Conservation (phyloP, 2,329 filamentous ascomycete species). For the Hirsutella minnesotensis region DNA sequence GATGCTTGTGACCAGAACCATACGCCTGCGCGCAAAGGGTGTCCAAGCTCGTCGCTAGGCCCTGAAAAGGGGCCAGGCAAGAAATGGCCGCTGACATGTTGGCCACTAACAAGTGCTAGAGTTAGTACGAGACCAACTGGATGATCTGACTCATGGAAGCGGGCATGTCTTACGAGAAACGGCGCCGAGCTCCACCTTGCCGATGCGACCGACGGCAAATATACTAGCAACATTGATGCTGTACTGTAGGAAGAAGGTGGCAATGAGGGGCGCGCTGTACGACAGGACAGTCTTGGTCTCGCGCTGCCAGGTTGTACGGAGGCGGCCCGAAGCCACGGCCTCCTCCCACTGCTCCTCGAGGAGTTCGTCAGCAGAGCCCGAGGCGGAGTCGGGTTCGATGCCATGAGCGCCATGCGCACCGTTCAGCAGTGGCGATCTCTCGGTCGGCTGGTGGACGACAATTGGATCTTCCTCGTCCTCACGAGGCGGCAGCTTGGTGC, state of each 20-base stretch:
- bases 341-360: constrained; percentile 72
- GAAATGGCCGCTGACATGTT: constrained; percentile 75
- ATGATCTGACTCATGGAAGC: not conserved
- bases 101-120: constrained; percentile 19
- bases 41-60: constrained; percentile 81
- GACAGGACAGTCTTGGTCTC: constrained; percentile 70
- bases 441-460: constrained; percentile 22
- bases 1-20: constrained; percentile 76
- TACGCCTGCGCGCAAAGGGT: constrained; percentile 92
- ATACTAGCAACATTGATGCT: constrained; percentile 74
- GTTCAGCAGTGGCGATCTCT: constrained; percentile 29
- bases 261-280: constrained; percentile 59
- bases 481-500: constrained; percentile 37
- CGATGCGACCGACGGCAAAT: constrained; percentile 66
- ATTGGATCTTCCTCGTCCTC: constrained; percentile 27
- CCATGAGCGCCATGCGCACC: not conserved
- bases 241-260: constrained; percentile 69
- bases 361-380: constrained; percentile 33
- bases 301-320: constrained; percentile 83
- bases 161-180: constrained; percentile 20
- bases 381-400: constrained; percentile 23
- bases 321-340: constrained; percentile 67
- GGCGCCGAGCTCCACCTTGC: constrained; percentile 44
- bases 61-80: constrained; percentile 66
- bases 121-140: not conserved